These are phyloP conservation scores for Wickerhamiella qilinensis DNA, from an alignment of 805 yeast genomes.

Conservation along the genomic window DNA sequence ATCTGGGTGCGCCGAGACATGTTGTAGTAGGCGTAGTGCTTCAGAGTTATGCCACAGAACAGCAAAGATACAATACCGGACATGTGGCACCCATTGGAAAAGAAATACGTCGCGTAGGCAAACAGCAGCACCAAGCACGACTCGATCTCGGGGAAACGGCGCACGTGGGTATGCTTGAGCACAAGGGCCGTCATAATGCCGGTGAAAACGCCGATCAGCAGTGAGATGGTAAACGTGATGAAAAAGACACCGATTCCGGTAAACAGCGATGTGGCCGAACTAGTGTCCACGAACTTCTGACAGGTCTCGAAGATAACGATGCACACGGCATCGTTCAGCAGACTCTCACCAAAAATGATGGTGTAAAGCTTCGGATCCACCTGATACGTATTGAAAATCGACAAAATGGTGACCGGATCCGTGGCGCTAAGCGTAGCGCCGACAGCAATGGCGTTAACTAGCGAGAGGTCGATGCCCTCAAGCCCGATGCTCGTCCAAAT, in stretches of 20 bases:
- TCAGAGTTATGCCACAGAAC: constrained; percentile 91
- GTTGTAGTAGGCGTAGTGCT: constrained; percentile 92
- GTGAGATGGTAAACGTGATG: constrained; percentile 82
- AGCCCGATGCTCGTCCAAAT: constrained; percentile 85
- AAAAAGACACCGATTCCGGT: constrained; percentile 88
- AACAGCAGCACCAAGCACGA: constrained; percentile 78
- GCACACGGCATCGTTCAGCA: constrained; percentile 92
- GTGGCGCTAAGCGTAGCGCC: constrained; percentile 98
- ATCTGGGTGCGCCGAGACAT: constrained; percentile 96
- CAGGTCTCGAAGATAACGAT: constrained; percentile 99
- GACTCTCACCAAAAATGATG: constrained; percentile 90
- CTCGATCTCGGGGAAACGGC: constrained; percentile 94
- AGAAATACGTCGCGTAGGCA: constrained; percentile 93
- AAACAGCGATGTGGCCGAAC: constrained; percentile 43
- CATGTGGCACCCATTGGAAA: constrained; percentile 98
- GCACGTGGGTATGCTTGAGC: constrained; percentile 78
- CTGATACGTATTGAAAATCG: constrained; percentile 92
- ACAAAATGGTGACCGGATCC: constrained; percentile 92
- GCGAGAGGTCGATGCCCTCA: constrained; percentile 74
- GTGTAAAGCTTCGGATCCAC: constrained; percentile 97
- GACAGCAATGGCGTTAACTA: constrained; percentile 93
- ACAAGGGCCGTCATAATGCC: constrained; percentile 83
- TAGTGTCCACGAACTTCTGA: constrained; percentile 72
- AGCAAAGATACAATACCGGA: constrained; percentile 91
- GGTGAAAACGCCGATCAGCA: constrained; percentile 73